Percentiles rank a stretch among this genome's conserved stretches.
These are phyloP conservation scores for Aspergillus cristatus DNA, from an alignment of 495 filamentous ascomycete species.

Conservation along the genomic window DNA sequence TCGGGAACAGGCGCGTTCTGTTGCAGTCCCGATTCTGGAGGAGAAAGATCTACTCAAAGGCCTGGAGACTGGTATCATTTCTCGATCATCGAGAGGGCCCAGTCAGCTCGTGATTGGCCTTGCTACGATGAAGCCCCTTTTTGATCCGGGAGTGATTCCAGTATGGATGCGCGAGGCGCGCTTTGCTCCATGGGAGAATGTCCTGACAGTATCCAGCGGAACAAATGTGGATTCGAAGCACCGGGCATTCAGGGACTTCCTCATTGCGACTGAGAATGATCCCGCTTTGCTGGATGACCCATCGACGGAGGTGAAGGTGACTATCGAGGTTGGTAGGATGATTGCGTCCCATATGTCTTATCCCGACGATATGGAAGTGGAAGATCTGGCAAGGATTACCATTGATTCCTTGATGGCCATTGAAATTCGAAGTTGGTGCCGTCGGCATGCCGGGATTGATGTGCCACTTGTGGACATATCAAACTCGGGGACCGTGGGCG, in stretches of 20 bases:
- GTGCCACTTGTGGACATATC: conserved; percentile 19
- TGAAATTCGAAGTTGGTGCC: conserved; percentile 29
- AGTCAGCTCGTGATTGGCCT: neutral
- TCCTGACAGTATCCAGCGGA: neutral
- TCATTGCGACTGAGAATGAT: neutral
- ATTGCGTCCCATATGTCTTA: conserved; percentile 26
- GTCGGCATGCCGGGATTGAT: conserved; percentile 14
- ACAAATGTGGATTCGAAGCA: neutral
- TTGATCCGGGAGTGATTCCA: neutral
- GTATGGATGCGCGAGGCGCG: neutral
- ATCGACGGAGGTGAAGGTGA: conserved; percentile 3
- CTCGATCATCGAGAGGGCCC: neutral
- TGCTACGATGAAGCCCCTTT: neutral
- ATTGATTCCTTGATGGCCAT: conserved; percentile 33
- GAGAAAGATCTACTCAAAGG: neutral
- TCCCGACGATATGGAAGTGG: conserved; percentile 10
- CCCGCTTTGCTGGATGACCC: conserved; percentile 2
- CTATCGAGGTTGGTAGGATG: conserved; percentile 13
- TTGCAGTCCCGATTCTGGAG: neutral
- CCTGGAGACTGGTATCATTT: neutral
- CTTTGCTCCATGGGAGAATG: neutral
- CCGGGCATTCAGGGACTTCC: neutral
- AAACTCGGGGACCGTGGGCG: conserved; percentile 6
- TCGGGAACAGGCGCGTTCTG: neutral
- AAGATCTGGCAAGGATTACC: conserved; percentile 23